Percentiles rank a stretch among this genome's conserved stretches.
Evolutionary conservation across 2,329 filamentous ascomycete species (phyloP).

Genomic region (Aspergillus phoenicis): DNA sequence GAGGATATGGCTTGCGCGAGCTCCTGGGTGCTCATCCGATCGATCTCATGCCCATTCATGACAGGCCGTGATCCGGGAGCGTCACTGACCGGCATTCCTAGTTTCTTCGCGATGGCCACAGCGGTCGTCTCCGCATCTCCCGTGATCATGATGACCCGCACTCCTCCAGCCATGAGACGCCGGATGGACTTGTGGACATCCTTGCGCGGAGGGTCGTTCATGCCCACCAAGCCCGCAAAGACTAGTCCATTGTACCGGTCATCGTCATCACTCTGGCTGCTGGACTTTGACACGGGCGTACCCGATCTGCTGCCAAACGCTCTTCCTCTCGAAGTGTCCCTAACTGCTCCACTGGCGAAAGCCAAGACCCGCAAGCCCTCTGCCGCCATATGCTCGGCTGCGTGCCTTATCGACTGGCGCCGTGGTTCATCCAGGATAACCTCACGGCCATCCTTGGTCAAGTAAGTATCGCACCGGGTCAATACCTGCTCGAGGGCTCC

Average conservation of each 20-base stretch:
- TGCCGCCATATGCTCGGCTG: slow-evolving; percentile 82
- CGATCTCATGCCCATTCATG: slow-evolving; percentile 86
- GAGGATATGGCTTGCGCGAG: slow-evolving; percentile 81
- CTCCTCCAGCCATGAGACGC: slow-evolving; percentile 86
- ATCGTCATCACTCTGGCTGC: slow-evolving; percentile 56
- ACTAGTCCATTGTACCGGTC: slow-evolving; percentile 80
- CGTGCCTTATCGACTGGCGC: slow-evolving; percentile 72
- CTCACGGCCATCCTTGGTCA: slow-evolving; percentile 83
- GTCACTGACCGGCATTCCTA: slow-evolving; percentile 84
- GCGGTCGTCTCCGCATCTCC: slow-evolving; percentile 95
- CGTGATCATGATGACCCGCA: slow-evolving; percentile 99
- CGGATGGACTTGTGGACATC: slow-evolving; percentile 88
- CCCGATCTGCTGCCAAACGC: slow-evolving; percentile 58
- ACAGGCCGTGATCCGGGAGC: slow-evolving; percentile 63
- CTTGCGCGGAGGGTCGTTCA: slow-evolving; percentile 93
- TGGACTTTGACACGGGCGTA: slow-evolving; percentile 38
- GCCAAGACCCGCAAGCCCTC: slow-evolving; percentile 88
- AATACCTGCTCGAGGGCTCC: slow-evolving; percentile 88
- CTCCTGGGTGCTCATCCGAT: slow-evolving; percentile 83
- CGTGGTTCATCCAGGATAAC: slow-evolving; percentile 78
- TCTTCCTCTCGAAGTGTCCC: slow-evolving; percentile 48
- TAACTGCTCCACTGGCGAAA: slow-evolving; percentile 82
- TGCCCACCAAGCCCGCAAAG: slow-evolving; percentile 91
- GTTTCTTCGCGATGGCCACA: slow-evolving; percentile 85
- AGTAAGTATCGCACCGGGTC: slow-evolving; percentile 84